Evolutionary conservation across 345 rosid genomes (phyloP), one percentile per base, ranked within the genome.

Genomic region (Raphanus sativus): DNA sequence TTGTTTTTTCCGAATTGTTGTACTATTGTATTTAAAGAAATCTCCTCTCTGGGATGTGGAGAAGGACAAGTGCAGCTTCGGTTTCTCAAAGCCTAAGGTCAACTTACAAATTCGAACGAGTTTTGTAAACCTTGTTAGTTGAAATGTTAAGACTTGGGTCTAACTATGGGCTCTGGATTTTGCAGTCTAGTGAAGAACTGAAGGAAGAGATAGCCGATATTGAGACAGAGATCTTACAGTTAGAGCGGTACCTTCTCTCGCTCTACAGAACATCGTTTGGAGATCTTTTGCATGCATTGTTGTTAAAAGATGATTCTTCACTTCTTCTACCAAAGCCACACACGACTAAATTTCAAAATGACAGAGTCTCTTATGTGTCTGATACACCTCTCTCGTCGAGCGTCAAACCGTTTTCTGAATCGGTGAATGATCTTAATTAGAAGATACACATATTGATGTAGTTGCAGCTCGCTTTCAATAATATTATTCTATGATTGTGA

Each of bases 191-290:
- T 33, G 79, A 73, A 60, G 92, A 83, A 70, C 83, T 90, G 65
- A 86, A 55, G 78, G 80, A 64, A 67, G 93, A 90, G 81, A 88
- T 92, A 30, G 85, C 82, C 0, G 72, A 70, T 15, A 88, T 88
- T 69, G 95, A 92, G 84, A 75, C 75, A 62, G 86, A 88, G 81
- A 92, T 90, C 66, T 50, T 86, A 72, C 86, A 65, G 70, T 69
- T 92, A 69, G 97, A 92, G 65, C 75, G 74, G 15, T 78, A 83
- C 84, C 89, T 90, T 70, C 89, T 92, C 61, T 83, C 90, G 0
- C 88, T 88, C 11, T 90, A 92, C 60, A 87, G 95, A 45, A 84
- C 86, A 45, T 83, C 89, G 81, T 87, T 87, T 63, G 74, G 84
- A 45, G 90, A 87, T 80, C 34, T 62, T 73, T 52, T 79, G 26